These are phyloP conservation scores for Trichomonas gallinae DNA, from an alignment of 208 protist genomes.

Conservation along the genomic window DNA sequence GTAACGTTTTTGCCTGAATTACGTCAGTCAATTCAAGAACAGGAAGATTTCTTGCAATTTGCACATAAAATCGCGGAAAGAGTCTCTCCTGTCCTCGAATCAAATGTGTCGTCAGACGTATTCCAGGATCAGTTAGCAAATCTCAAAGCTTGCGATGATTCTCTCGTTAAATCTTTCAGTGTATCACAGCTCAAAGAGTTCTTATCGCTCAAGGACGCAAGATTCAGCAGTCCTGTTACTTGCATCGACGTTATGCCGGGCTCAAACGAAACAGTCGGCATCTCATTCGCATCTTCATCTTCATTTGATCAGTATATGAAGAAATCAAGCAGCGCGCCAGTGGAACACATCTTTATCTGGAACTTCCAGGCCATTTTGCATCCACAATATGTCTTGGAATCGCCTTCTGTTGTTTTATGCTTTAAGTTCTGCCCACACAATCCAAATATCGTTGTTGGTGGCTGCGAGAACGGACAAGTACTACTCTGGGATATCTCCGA, in stretches of 20 bases:
- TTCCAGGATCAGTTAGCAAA: background rate
- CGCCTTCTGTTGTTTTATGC: background rate
- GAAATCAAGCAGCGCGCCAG: background rate
- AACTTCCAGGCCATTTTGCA: background rate
- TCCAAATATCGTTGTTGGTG: background rate
- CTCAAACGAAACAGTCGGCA: background rate
- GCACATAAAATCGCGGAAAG: background rate
- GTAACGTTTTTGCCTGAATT: background rate
- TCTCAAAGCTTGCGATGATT: background rate
- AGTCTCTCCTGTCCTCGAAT: background rate
- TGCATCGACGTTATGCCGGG: background rate
- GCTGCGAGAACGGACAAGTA: background rate
- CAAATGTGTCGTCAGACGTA: background rate
- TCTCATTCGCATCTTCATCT: background rate
- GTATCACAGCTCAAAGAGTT: background rate
- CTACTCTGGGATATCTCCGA: background rate
- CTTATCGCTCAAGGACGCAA: background rate
- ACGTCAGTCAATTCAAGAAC: background rate
- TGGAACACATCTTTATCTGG: background rate
- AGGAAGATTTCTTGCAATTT: constrained; percentile 15
- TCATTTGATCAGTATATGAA: background rate
- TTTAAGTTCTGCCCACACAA: background rate
- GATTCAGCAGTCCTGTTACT: background rate
- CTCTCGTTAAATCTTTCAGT: background rate
- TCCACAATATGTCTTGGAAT: background rate